Evolutionary conservation across 2,329 filamentous ascomycete genomes (phyloP).

Genomic region (Pseudogymnoascus sp.): DNA sequence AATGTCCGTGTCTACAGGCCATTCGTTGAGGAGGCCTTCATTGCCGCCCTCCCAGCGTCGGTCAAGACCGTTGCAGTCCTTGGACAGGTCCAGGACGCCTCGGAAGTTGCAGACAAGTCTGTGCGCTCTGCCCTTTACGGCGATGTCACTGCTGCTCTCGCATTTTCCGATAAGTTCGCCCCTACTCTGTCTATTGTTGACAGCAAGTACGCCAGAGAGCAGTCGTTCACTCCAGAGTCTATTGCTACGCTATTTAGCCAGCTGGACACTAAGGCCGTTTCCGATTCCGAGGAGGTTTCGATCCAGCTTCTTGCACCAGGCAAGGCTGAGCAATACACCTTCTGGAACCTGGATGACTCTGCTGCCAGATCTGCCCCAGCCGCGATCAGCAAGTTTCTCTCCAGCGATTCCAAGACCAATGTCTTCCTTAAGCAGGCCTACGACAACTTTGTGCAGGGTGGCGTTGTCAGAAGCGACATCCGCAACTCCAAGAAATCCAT

Average conservation of each 20-base stretch:
- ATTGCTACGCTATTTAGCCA: slow-evolving; percentile 45
- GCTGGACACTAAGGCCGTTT: slow-evolving; percentile 38
- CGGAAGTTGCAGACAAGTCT: slow-evolving; percentile 64
- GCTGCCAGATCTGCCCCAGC: slow-evolving; percentile 56
- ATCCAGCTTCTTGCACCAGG: slow-evolving; percentile 39
- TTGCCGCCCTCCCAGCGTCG: slow-evolving; percentile 69
- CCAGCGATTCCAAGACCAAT: slow-evolving; percentile 62
- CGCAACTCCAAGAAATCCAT: slow-evolving; percentile 75
- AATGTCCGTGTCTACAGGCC: slow-evolving; percentile 91
- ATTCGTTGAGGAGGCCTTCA: slow-evolving; percentile 90
- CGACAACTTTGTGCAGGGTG: slow-evolving; percentile 64
- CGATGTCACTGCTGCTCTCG: slow-evolving; percentile 80
- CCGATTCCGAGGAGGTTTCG: slow-evolving; percentile 38
- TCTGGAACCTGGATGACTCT: slow-evolving; percentile 85
- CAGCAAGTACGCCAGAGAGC: slow-evolving; percentile 76
- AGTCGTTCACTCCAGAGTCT: slow-evolving; percentile 47
- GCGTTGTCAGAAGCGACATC: slow-evolving; percentile 75
- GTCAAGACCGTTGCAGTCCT: slow-evolving; percentile 73
- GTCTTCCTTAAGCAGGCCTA: slow-evolving; percentile 54
- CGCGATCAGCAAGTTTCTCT: slow-evolving; percentile 52
- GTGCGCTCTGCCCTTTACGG: slow-evolving; percentile 80
- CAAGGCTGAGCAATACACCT: slow-evolving; percentile 73
- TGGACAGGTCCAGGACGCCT: slow-evolving; percentile 73
- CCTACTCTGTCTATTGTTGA: slow-evolving; percentile 63
- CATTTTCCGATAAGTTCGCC: slow-evolving; percentile 65